A percentile compares a stretch with the other conserved stretches of the same genome.
Conservation (phyloP, 1,139 yeast genomes). For the Saccharomyces hybrid region DNA sequence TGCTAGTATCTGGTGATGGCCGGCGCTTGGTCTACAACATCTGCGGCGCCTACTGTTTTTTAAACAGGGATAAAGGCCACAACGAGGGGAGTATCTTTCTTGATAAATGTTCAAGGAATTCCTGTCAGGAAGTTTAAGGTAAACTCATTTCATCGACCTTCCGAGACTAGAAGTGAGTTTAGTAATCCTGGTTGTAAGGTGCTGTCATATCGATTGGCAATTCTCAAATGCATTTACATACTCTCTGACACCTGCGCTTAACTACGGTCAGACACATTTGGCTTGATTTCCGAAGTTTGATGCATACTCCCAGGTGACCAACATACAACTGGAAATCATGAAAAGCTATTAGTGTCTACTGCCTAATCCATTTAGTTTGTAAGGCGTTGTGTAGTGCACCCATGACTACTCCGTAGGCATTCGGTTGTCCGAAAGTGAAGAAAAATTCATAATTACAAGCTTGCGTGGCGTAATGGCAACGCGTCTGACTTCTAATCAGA, state of each 20-base stretch:
- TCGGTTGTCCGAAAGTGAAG: no score
- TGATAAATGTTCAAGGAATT: conserved; percentile 2
- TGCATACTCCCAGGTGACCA: conserved; percentile 9
- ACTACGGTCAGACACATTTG: conserved; percentile 9
- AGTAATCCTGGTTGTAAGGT: conserved; percentile 3
- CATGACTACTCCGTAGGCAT: no score
- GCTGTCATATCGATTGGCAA: conserved; percentile 9
- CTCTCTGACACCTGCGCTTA: neutral
- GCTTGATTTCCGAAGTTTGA: conserved; percentile 4
- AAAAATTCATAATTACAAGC: conserved; percentile 22
- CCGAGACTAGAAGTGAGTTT: conserved; percentile 7
- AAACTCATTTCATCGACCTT: conserved; percentile 12
- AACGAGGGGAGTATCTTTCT: conserved; percentile 10
- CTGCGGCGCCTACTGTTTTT: conserved; percentile 1
- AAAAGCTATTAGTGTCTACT: neutral
- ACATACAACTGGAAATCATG: conserved; percentile 7
- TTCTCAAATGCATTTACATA: conserved; percentile 8
- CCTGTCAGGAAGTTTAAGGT: conserved; percentile 12
- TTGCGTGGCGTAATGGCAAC: conserved; percentile 56
- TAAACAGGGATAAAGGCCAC: conserved; percentile 14
- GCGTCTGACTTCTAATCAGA: conserved; percentile 56
- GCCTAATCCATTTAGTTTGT: no score
- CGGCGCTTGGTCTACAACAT: conserved; percentile 11
- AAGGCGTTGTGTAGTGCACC: no score
- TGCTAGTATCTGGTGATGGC: conserved; percentile 3